Evolutionary conservation across 345 rosid genomes (phyloP), one percentile per base, ranked within the genome.

Genomic region (Diplotaxis tenuifolia): DNA sequence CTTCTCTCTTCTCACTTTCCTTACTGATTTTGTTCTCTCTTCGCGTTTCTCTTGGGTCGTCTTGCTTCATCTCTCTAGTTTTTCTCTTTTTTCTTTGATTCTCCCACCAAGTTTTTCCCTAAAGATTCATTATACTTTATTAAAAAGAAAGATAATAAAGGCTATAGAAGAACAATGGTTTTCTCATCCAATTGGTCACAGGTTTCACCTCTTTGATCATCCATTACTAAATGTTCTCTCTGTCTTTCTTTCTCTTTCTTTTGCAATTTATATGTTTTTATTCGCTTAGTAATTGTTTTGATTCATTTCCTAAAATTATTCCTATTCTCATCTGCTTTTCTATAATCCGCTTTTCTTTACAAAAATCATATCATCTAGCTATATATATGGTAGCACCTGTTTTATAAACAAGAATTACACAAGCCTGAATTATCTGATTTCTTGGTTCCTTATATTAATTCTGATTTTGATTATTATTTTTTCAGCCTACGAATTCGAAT

Each of bases 171-270:
- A 80, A 81, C 83, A 75, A 90, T 88, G 96, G 85, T 75, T 76
- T 90, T 86, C 80, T 81, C 96, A 59, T 86, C 96, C 80, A 83
- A 86, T 70, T 88, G 96, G 93, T 84, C 88, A 32, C 96, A 85
- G 91, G 93, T 87, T 38, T 34, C 9, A 65, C 67, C 76, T 63
- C 76, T 73, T 79, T 70, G 40, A 67, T 75, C 74, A 38, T 38
- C 69, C 64, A 32, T 68, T 67, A 61, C 68, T 67, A 68, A 15
- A 67, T 75, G 78, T 68, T 40, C 65, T 68, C 40, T 66, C 40
- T 32, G 16, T 60, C 65, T 73, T 21, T 60, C 62, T 54, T 16
- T 66, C 28, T 32, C 9, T 58, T 12, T 68, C 40, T 56, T 54
- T 54, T 74, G 78, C 47, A 54, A 27, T 55, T 38, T 11, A 42